phyloP scores from a whole-genome alignment of 2,329 filamentous ascomycete genomes.

The Ustulina deusta region DNA sequence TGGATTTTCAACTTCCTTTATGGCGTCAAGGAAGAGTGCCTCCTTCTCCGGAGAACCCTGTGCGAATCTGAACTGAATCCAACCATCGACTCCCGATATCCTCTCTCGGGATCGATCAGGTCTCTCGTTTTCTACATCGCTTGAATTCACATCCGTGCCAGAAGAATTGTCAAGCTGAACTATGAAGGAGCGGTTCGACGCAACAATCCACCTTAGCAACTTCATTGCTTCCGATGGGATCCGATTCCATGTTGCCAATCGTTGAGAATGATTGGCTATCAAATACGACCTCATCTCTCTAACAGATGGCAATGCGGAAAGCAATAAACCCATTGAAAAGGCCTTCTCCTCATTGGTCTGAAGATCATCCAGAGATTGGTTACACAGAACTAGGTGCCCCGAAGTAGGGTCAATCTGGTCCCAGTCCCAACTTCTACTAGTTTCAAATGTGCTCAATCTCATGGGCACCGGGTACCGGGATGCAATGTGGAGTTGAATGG shows the following conservation, averaged over 20 bases:
- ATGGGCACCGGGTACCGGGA: constrained; percentile 38
- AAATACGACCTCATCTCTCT: constrained; percentile 66
- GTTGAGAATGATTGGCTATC: constrained; percentile 52
- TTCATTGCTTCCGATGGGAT: constrained; percentile 75
- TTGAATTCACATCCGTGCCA: constrained; percentile 37
- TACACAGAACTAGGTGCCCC: constrained; percentile 57
- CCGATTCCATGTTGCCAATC: constrained; percentile 60
- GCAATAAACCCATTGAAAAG: constrained; percentile 62
- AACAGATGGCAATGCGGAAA: constrained; percentile 72
- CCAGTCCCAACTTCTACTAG: constrained; percentile 19
- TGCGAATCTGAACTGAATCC: constrained; percentile 86
- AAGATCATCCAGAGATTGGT: constrained; percentile 69
- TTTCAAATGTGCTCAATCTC: background rate
- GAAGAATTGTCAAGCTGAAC: constrained; percentile 72
- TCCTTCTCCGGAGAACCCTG: constrained; percentile 93
- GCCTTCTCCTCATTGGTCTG: constrained; percentile 57
- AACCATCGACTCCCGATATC: constrained; percentile 72
- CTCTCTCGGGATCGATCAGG: constrained; percentile 56
- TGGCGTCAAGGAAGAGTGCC: constrained; percentile 74
- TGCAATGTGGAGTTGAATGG: constrained; percentile 40
- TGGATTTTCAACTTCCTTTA: constrained; percentile 59
- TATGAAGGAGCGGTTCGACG: constrained; percentile 89
- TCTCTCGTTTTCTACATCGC: constrained; percentile 25
- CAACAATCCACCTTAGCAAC: constrained; percentile 86
- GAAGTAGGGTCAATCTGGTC: background rate